Evolutionary conservation across 78 protist species (phyloP), one percentile per base, ranked within the genome.

Genomic region (Dictyostelium intermedium): DNA sequence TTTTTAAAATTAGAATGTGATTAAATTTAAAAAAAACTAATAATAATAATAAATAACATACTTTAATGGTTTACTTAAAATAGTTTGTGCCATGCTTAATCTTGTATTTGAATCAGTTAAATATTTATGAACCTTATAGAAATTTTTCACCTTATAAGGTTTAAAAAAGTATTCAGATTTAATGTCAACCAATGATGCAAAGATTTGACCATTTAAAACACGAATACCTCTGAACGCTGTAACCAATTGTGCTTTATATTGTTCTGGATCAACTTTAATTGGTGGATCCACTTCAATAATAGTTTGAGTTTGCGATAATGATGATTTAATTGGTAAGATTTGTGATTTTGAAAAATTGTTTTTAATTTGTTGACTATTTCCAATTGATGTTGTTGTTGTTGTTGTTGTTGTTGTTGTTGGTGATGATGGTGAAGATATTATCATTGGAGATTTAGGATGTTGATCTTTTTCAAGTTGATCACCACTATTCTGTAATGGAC

Each of bases 131-230:
- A 79, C 18, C 14, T 45, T 39, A 25, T 27, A 11, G 34, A 37
- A 79, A n/a, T 79, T 13, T 45, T n/a, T 79, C 2, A 79, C 27
- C 10, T 45, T 41, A 5, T 79, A 39, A 39, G 82, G 82, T 76
- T 76, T 76, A 39, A 76, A 76, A 32, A 76, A 39, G 10, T 30
- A 39, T 39, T 76, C 82, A 20, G 82, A 76, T 41, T 76, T 76
- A 14, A 76, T 23, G n/a, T 76, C 82, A 9, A 76, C 82, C 16
- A 76, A 23, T 37, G 82, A 34, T 20, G 61, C 82, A 23, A 39
- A 76, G 30, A 76, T n/a, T 39, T 76, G 82, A 41, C 47, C 82
- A 76, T 76, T 76, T n/a, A 39, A 37, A n/a, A 76, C 82, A 76
- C 82, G 82, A 3, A 76, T 76, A 76, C 82, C 82, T 76, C 56